Evolutionary conservation across 371 early-diverging fungal species (phyloP).

Genomic region (Mortierella sp.): DNA sequence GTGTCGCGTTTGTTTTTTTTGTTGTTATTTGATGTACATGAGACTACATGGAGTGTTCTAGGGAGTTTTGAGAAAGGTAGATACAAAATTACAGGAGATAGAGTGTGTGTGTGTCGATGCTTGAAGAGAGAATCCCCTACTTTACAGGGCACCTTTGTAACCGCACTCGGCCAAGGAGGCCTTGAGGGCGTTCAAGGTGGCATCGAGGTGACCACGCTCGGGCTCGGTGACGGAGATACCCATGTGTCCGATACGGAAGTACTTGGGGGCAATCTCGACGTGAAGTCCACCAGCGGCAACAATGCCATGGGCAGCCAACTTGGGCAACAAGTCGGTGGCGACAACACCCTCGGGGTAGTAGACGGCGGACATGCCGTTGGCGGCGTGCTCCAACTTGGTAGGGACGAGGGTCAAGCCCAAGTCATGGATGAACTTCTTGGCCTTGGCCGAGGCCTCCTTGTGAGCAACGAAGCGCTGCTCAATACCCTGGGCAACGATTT

Average conservation of each 20-base stretch:
- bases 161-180: constrained; percentile 74
- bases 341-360: constrained; percentile 92
- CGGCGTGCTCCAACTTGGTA: constrained; percentile 72
- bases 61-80: background rate
- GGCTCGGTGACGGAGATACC: constrained; percentile 89
- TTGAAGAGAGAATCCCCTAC: background rate
- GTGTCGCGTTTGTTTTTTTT: background rate
- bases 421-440: constrained; percentile 78
- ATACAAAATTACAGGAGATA: constrained; percentile 9
- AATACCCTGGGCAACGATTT: constrained; percentile 73
- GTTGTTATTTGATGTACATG: constrained; percentile 12
- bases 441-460: constrained; percentile 77
- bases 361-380: constrained; percentile 95
- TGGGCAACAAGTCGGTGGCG: constrained; percentile 83
- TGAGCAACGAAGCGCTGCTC: constrained; percentile 72
- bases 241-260: constrained; percentile 98
- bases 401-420: constrained; percentile 86
- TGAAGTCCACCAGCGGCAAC: constrained; percentile 96
- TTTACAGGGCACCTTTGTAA: constrained; percentile 47
- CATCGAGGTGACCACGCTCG: constrained; percentile 79
- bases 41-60: constrained; percentile 14
- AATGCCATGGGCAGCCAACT: constrained; percentile 83
- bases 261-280: constrained; percentile 84
- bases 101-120: background rate
- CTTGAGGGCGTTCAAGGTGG: constrained; percentile 79